Base-by-base conservation (phyloP, 176 grass and related monocot species). In the Tuctoria greenei region DNA sequence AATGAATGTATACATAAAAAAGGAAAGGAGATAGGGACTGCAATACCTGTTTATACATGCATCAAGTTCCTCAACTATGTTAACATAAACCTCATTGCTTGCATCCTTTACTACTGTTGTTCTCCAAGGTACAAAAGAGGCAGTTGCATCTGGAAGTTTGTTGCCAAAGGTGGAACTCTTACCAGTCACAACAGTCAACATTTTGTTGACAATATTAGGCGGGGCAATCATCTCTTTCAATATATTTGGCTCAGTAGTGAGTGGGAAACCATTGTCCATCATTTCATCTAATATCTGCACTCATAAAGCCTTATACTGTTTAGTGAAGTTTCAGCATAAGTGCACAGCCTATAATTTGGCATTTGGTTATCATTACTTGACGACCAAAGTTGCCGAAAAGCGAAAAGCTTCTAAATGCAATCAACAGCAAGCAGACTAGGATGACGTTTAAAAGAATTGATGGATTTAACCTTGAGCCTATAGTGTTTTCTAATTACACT, bases 191-290 rank as follows among this genome's bases (percentile, higher is more conserved):
- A 88, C 85, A 74, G 85, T 87, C 45, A 98, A 45, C 89, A 98
- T 85, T 83, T 98, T 98, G 51, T 77, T 94, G 35, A 94, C 88
- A 34, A 98, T 76, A 72, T 86, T 92, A 73, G 95, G 91, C n/a
- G 80, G 84, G 0, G 79, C 46, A 66, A 98, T 79, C 86, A 98
- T 88, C 36, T 98, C 95, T 76, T 90, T 86, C 51, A 98, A 85
- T 39, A 94, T 81, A n/a, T 92, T 98, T 73, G 86, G 89, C 78
- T 98, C 95, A 20, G 95, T 98, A n/a, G 89, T 98, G 27, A 94
- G 86, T 16, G 95, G 95, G 85, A 92, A 92, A 37, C 95, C 91
- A 27, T 98, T 91, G 85, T 98, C 95, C 91, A 93, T 91, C 95
- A 98, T 98, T 82, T 98, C 95, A 82, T 98, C 95, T 60, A 98